A percentile compares a stretch with the other conserved stretches of the same genome.
Conservation (phyloP, 2,329 filamentous ascomycete species). For the Ophiostoma montium region DNA sequence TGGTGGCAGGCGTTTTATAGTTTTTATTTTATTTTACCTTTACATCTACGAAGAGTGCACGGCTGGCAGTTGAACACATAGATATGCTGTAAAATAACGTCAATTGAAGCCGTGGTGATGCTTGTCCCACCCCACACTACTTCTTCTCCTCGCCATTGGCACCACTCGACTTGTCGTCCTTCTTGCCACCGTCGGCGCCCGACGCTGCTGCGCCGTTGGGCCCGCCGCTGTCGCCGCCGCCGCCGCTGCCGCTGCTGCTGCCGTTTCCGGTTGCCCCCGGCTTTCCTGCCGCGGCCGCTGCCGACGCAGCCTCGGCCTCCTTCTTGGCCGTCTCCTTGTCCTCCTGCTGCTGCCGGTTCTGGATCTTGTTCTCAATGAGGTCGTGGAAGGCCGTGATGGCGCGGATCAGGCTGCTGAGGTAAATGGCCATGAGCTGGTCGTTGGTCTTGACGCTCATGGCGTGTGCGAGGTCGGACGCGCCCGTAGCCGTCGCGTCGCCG, state of each 20-base stretch:
- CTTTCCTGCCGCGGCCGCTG: slow-evolving; percentile 16
- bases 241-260: not conserved
- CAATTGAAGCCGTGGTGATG: not conserved
- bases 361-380: slow-evolving; percentile 98
- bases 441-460: slow-evolving; percentile 99
- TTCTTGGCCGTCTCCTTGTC: slow-evolving; percentile 81
- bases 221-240: slow-evolving; percentile 27
- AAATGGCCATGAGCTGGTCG: slow-evolving; percentile 97
- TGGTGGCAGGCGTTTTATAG: slow-evolving; percentile 31
- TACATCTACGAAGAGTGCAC: not conserved
- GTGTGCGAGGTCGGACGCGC: slow-evolving; percentile 75
- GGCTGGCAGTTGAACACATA: no score
- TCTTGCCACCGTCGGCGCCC: slow-evolving; percentile 30
- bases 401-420: slow-evolving; percentile 88
- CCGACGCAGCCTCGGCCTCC: slow-evolving; percentile 22
- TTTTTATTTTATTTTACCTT: slow-evolving; percentile 11
- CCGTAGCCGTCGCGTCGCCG: slow-evolving; percentile 31
- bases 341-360: slow-evolving; percentile 93
- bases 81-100: not conserved
- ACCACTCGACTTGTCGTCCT: slow-evolving; percentile 25
- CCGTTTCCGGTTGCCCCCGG: no score
- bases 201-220: slow-evolving; percentile 23
- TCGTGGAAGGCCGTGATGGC: slow-evolving; percentile 99
- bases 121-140: slow-evolving; percentile 14
- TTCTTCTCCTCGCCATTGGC: slow-evolving; percentile 16